A percentile compares a stretch with the other conserved stretches of the same genome.
Evolutionary conservation across 73 alveolate species (phyloP).

Genomic region (Tetrahymena borealis): DNA sequence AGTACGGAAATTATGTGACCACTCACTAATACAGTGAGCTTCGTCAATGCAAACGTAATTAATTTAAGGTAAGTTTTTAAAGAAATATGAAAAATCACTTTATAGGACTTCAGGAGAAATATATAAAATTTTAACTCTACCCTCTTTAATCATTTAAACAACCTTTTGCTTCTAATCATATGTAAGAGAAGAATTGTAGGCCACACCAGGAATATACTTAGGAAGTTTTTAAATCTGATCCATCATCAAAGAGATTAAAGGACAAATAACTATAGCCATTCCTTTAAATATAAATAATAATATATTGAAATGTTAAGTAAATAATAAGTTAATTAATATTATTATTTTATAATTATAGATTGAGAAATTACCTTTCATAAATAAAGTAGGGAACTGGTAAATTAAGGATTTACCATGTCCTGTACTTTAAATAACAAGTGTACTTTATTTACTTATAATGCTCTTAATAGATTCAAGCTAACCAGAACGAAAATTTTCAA

Average conservation of each 20-base stretch:
- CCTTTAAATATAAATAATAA: slow-evolving; percentile 55
- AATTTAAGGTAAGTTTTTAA: slow-evolving; percentile 69
- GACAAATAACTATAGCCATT: slow-evolving; percentile 77
- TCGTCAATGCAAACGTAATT: slow-evolving; percentile 89
- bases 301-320: neutral
- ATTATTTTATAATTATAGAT: neutral
- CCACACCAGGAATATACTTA: slow-evolving; percentile 75
- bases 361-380: neutral
- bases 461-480: slow-evolving; percentile 14
- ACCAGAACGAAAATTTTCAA: slow-evolving; percentile 13
- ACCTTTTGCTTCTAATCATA: slow-evolving; percentile 61
- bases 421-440: slow-evolving; percentile 13
- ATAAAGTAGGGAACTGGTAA: slow-evolving; percentile 5
- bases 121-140: slow-evolving; percentile 68
- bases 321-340: no score
- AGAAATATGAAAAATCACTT: slow-evolving; percentile 62
- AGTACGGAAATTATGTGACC: slow-evolving; percentile 87
- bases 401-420: slow-evolving; percentile 43
- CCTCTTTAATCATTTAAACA: slow-evolving; percentile 55
- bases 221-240: slow-evolving; percentile 83
- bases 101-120: slow-evolving; percentile 87
- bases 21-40: slow-evolving; percentile 84
- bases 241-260: slow-evolving; percentile 84
- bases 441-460: slow-evolving; percentile 19
- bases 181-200: slow-evolving; percentile 77